Base-by-base conservation (phyloP, 768 basidiomycete genomes). In the Sporobolomyces roseus region DNA sequence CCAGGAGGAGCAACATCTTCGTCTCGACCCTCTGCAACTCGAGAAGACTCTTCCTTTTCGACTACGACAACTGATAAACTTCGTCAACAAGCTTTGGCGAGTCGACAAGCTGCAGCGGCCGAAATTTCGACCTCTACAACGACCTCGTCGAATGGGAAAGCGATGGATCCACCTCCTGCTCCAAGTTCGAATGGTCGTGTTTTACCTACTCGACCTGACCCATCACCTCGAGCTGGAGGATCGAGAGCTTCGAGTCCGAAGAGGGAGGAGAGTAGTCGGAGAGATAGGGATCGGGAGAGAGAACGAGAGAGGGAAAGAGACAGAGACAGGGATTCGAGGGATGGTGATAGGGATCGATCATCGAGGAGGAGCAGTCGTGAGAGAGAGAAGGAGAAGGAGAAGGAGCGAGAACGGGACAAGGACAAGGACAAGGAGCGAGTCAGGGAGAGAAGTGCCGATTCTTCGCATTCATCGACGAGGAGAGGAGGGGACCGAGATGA, bases 301-400 rank as follows among this genome's bases (percentile, higher is more conserved):
- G 63, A 68, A n/a, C 61, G 69, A 13, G 70, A 71, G 33, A 52
- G 51, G 29, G 80, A 48, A 71, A 46, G 61, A 33, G 66, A 70
- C 19, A 58, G 68, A 10, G 69, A 71, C 6, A 51, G 69, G 16
- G 83, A 83, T 46, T 80, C 79, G 54, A 71, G 38, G 38, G 10
- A 52, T 65, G 12, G 82, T 83, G 43, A 80, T 79, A 53, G 72
- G 74, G 21, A 23, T 81, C 77, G 27, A 70, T 71, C 54, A 65
- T 38, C 14, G 21, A 32, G 54, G 16, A 48, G 46, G 53, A 49
- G 27, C 52, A 45, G 58, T 38, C 56, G 82, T 55, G 83, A 84
- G 14, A 80, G 82, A 25, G 82, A 85, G 21, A 72, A 80, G n/a
- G 83, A 85, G 21, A 73, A 80, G n/a, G 83, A 84, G 14, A 80